phyloP scores from a whole-genome alignment of 192 early-diverging fungal genomes.

The Paraglomus brasilianum region DNA sequence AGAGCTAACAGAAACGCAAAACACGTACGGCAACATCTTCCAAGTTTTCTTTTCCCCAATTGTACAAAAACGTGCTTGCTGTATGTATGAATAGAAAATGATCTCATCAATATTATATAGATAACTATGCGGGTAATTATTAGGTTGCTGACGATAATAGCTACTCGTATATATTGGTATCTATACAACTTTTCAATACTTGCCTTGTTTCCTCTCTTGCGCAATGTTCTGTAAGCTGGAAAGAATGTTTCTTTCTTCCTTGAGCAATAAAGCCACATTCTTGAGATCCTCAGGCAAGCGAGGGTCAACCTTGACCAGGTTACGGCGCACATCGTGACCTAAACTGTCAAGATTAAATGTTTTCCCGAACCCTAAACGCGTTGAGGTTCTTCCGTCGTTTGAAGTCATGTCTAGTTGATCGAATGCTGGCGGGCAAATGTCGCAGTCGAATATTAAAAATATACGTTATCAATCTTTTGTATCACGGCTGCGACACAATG shows the following conservation, averaged over 20 bases:
- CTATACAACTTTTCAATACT: neutral
- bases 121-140: too few relatives aligned
- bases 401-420: too few relatives aligned
- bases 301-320: conserved; percentile 22
- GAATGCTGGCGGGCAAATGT: too few relatives aligned
- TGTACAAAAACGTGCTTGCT: conserved; percentile 22
- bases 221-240: conserved; percentile 28
- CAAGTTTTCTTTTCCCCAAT: conserved; percentile 17
- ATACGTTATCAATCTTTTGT: too few relatives aligned
- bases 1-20: neutral
- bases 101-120: neutral
- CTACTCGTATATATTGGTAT: neutral
- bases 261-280: conserved; percentile 18
- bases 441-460: too few relatives aligned
- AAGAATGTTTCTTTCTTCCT: conserved; percentile 28
- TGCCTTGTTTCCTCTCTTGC: conserved; percentile 28
- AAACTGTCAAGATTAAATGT: conserved; percentile 20
- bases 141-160: too few relatives aligned
- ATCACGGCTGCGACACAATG: too few relatives aligned
- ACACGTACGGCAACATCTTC: conserved; percentile 27
- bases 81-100: neutral
- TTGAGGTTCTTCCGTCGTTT: too few relatives aligned
- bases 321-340: conserved; percentile 21
- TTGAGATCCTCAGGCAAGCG: conserved; percentile 21
- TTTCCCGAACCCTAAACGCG: neutral